phyloP scores from a whole-genome alignment of 805 yeast genomes.

The Komagataella kurtzmanii region DNA sequence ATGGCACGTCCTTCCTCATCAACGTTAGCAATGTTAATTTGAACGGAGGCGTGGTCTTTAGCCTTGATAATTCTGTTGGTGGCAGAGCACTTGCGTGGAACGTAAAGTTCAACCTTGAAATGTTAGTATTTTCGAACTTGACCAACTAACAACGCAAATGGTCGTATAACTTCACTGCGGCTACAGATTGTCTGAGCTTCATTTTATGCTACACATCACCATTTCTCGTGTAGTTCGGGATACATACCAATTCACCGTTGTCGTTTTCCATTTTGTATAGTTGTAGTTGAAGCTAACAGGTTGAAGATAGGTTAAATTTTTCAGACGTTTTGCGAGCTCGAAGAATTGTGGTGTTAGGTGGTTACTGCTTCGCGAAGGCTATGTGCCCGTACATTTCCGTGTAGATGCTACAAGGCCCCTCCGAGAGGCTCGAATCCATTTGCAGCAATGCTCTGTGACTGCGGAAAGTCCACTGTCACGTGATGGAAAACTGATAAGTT shows the following conservation, averaged over 20 bases:
- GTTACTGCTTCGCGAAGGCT: background rate
- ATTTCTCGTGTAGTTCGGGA: background rate
- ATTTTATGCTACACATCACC: background rate
- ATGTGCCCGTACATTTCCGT: background rate
- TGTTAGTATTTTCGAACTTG: constrained; percentile 1
- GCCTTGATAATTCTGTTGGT: constrained; percentile 99
- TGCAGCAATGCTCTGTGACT: background rate
- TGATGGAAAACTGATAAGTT: background rate
- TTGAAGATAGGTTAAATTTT: background rate
- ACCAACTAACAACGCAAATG: background rate
- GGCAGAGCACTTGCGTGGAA: constrained; percentile 99
- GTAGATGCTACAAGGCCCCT: background rate
- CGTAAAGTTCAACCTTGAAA: constrained; percentile 94
- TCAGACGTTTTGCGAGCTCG: background rate
- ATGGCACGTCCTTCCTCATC: constrained; percentile 94
- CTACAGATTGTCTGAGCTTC: background rate
- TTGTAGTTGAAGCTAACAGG: background rate
- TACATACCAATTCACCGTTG: constrained; percentile 97
- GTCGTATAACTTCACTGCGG: background rate
- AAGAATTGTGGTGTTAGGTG: background rate
- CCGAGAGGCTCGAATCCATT: background rate
- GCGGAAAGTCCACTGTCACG: background rate
- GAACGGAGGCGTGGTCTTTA: constrained; percentile 98
- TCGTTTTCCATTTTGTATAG: constrained; percentile 92
- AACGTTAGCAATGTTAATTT: constrained; percentile 96